phyloP scores from a whole-genome alignment of 2,329 filamentous ascomycete species.

The Alternaria arbusti region DNA sequence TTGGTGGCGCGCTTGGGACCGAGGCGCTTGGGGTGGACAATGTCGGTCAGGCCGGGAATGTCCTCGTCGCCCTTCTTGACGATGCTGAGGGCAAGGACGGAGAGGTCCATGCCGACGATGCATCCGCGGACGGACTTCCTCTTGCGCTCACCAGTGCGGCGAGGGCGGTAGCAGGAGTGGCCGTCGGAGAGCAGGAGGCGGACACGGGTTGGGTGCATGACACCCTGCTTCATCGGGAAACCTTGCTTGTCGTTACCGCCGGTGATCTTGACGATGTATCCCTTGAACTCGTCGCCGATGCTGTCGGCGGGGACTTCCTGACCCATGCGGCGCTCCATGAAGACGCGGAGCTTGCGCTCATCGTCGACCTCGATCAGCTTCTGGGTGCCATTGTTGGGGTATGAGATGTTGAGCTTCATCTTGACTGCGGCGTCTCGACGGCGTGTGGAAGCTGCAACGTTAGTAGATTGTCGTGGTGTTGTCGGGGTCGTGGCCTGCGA shows the following conservation, averaged over 20 bases:
- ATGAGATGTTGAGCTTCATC: slow-evolving; percentile 83
- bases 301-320: slow-evolving; percentile 91
- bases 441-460: slow-evolving; percentile 44
- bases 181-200: slow-evolving; percentile 93
- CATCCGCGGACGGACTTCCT: slow-evolving; percentile 98
- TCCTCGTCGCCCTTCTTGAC: slow-evolving; percentile 98
- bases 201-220: slow-evolving; percentile 98
- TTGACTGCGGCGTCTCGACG: slow-evolving; percentile 49
- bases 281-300: slow-evolving; percentile 99
- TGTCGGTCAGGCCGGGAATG: slow-evolving; percentile 95
- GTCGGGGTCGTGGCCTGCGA: slow-evolving; percentile 18
- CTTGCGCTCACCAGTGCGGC: slow-evolving; percentile 98
- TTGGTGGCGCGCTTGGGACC: slow-evolving; percentile 99
- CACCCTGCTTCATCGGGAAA: slow-evolving; percentile 99
- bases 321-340: slow-evolving; percentile 98
- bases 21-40: slow-evolving; percentile 98
- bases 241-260: slow-evolving; percentile 99
- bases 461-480: slow-evolving; percentile 40
- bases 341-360: slow-evolving; percentile 98
- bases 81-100: slow-evolving; percentile 91
- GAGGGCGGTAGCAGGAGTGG: slow-evolving; percentile 99
- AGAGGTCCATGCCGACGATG: slow-evolving; percentile 95
- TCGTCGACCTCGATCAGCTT: slow-evolving; percentile 99
- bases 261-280: slow-evolving; percentile 99
- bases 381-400: slow-evolving; percentile 99